phyloP scores from a whole-genome alignment of 208 protist species.

The Acanthamoeba rhysodes region DNA sequence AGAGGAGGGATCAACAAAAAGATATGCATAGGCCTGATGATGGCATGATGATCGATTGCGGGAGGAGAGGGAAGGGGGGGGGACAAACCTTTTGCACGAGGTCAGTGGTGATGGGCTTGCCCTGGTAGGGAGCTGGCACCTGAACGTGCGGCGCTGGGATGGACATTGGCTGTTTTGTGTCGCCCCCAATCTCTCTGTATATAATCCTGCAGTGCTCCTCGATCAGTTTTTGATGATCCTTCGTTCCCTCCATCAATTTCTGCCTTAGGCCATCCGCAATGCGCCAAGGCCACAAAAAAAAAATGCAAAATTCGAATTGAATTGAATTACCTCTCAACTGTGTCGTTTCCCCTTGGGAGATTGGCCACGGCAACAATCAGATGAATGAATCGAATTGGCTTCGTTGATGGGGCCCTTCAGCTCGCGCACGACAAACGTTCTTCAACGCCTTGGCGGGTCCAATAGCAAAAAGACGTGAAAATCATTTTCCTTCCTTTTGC shows the following conservation, averaged over 20 bases:
- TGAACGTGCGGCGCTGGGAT: neutral
- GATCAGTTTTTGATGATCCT: neutral
- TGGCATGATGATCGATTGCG: no score
- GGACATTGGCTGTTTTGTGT: neutral
- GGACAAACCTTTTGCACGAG: conserved; percentile 33
- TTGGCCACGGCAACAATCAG: no score
- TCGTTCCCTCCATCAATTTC: no score
- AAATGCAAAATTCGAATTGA: no score
- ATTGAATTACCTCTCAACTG: no score
- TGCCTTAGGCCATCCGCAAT: no score
- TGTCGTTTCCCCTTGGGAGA: no score
- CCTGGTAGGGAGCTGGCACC: conserved; percentile 20
- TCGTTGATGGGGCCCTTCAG: neutral
- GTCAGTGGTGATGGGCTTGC: conserved; percentile 63
- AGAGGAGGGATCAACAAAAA: neutral
- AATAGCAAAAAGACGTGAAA: neutral
- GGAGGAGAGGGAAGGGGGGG: no score
- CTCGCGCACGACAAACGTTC: neutral
- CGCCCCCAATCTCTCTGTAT: neutral
- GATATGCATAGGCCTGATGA: neutral
- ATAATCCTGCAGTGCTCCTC: neutral
- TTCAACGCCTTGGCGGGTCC: neutral
- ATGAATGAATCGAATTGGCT: neutral
- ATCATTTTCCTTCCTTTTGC: neutral
- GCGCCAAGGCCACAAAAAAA: no score